Evolutionary conservation across 2,329 filamentous ascomycete genomes (phyloP), one percentile per base, ranked within the genome.

Genomic region (Trichothecium sympodiale): DNA sequence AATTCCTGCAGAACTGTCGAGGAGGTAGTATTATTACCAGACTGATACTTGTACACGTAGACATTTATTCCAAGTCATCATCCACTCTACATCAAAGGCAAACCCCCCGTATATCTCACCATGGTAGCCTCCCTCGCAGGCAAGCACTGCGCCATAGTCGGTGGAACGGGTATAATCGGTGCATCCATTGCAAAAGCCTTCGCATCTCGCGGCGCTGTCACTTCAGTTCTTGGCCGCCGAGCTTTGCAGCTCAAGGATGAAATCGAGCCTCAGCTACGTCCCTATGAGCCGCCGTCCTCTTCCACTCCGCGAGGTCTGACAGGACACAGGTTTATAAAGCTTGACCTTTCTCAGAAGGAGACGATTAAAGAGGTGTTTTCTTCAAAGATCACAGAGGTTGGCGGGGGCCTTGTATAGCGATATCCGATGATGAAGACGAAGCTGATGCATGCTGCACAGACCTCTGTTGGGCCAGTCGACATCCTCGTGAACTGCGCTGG

Each of bases 401-500:
- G 20, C 20, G 20, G 20, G n/a, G n/a, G n/a, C n/a, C n/a, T n/a
- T n/a, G n/a, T n/a, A n/a, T n/a, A n/a, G n/a, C n/a, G n/a, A n/a
- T n/a, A n/a, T n/a, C n/a, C n/a, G n/a, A n/a, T n/a, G n/a, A n/a
- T n/a, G n/a, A n/a, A n/a, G n/a, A n/a, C n/a, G n/a, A n/a, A n/a
- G n/a, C n/a, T n/a, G n/a, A n/a, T n/a, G n/a, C n/a, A n/a, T n/a
- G n/a, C n/a, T n/a, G 10, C 20, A 10, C 10, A 25, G 20, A 25
- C 29, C 10, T 23, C 39, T 27, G 50, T 61, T 26, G 59, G 59
- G 1, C 48, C 52, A 8, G 44, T 64, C 8, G 66, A 74, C 47
- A 63, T 89, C 20, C 69, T 94, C 2, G 69, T 94, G 43, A 93
- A 94, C 51, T 82, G 83, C 17, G 86, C 86, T 0, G 87, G 86